Evolutionary conservation across 2,329 filamentous ascomycete species (phyloP).

Genomic region (Penicillium sclerotiorum): DNA sequence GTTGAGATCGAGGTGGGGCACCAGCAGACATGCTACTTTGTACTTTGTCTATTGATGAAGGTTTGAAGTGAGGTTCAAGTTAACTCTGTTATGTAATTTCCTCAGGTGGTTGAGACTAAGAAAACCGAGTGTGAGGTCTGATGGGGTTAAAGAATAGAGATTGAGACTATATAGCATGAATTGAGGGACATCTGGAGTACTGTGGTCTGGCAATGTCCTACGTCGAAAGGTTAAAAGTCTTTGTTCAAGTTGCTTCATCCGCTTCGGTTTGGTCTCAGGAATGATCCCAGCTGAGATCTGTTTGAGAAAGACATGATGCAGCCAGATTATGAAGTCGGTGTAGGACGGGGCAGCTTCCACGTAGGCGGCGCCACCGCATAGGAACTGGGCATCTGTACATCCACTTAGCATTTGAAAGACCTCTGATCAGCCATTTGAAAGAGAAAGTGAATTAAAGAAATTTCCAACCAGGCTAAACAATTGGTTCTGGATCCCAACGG

Average conservation of each 20-base stretch:
- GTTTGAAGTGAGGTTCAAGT: background rate
- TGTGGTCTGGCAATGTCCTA: too few species aligned
- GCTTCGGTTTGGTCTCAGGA: background rate
- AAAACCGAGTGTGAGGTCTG: background rate
- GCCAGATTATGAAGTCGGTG: background rate
- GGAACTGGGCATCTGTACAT: constrained; percentile 2
- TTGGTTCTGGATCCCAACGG: constrained; percentile 15
- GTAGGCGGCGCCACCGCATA: background rate
- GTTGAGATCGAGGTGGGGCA: background rate
- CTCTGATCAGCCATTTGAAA: constrained; percentile 2
- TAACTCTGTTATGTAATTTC: background rate
- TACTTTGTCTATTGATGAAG: background rate
- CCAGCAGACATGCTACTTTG: background rate
- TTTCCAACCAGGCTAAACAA: constrained; percentile 11
- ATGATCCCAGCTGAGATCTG: background rate
- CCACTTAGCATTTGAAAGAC: background rate
- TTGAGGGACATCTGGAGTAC: too few species aligned
- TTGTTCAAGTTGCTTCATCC: background rate
- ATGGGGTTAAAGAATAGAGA: background rate
- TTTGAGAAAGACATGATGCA: background rate
- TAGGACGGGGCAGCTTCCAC: background rate
- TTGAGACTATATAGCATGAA: too few species aligned
- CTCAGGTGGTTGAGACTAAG: background rate
- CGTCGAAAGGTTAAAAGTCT: background rate
- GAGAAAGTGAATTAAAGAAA: constrained; percentile 18